These are phyloP conservation scores for Lentithecium fluviatile DNA, from an alignment of 495 filamentous ascomycete species.

Conservation along the genomic window DNA sequence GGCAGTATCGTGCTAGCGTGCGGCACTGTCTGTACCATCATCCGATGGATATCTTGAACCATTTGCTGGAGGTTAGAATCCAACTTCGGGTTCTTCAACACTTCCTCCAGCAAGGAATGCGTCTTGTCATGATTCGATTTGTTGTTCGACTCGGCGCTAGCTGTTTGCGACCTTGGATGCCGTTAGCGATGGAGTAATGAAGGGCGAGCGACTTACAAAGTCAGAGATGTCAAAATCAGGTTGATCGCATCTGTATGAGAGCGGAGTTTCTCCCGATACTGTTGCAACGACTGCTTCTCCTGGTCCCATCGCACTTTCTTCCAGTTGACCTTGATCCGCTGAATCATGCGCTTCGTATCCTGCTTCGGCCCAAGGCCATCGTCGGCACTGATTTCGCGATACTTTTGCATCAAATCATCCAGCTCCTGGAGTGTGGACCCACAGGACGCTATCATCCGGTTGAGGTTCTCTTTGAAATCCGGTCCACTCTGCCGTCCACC, in stretches of 20 bases:
- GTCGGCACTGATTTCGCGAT: not conserved
- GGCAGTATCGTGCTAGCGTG: no score
- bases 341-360: not conserved
- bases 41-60: not conserved
- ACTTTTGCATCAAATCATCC: not conserved
- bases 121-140: not conserved
- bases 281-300: not conserved
- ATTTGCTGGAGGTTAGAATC: not conserved
- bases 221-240: not conserved
- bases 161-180: not conserved
- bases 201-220: not conserved
- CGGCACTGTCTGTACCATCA: no score
- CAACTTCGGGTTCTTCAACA: not conserved
- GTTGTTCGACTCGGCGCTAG: not conserved
- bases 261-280: not conserved
- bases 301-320: not conserved
- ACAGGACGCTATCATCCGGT: not conserved
- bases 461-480: not conserved
- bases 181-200: not conserved
- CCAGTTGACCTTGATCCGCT: not conserved
- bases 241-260: conserved; percentile 7
- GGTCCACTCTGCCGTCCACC: not conserved
- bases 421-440: not conserved
- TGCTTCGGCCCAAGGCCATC: not conserved
- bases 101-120: not conserved